Percentiles rank a stretch among this genome's conserved stretches.
Conservation (phyloP, 1,139 yeast species). For the Suhomyces maxii region DNA sequence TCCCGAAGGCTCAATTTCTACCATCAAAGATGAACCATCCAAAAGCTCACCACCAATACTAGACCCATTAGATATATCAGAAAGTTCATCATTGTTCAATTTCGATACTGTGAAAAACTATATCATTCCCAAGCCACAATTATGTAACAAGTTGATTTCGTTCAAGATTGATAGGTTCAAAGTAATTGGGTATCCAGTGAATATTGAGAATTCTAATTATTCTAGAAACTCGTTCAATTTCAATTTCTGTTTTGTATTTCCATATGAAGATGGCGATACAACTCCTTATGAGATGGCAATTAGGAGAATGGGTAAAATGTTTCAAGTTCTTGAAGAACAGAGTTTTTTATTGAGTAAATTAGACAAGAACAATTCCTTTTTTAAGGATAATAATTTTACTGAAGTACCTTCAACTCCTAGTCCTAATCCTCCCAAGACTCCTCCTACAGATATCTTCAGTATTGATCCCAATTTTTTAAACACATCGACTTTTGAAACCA, state of each 20-base stretch:
- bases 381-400: slow-evolving; percentile 23
- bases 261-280: slow-evolving; percentile 69
- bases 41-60: not conserved
- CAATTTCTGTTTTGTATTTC: slow-evolving; percentile 90
- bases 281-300: slow-evolving; percentile 87
- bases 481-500: not conserved
- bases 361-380: slow-evolving; percentile 38
- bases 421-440: not conserved
- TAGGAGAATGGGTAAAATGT: slow-evolving; percentile 82
- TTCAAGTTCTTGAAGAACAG: slow-evolving; percentile 88
- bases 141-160: slow-evolving; percentile 79
- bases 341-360: slow-evolving; percentile 67
- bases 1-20: slow-evolving; percentile 60
- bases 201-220: slow-evolving; percentile 70
- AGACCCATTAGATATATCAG: slow-evolving; percentile 1
- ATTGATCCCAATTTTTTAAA: slow-evolving; percentile 10
- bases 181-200: slow-evolving; percentile 89
- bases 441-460: slow-evolving; percentile 7
- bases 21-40: slow-evolving; percentile 17
- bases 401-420: not conserved
- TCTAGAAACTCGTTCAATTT: slow-evolving; percentile 90
- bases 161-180: slow-evolving; percentile 70
- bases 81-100: slow-evolving; percentile 52
- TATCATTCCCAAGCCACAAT: slow-evolving; percentile 88
- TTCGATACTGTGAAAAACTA: slow-evolving; percentile 88